These are phyloP conservation scores for Pseudogymnoascus sp. DNA, from an alignment of 2,329 filamentous ascomycete species.

Conservation along the genomic window DNA sequence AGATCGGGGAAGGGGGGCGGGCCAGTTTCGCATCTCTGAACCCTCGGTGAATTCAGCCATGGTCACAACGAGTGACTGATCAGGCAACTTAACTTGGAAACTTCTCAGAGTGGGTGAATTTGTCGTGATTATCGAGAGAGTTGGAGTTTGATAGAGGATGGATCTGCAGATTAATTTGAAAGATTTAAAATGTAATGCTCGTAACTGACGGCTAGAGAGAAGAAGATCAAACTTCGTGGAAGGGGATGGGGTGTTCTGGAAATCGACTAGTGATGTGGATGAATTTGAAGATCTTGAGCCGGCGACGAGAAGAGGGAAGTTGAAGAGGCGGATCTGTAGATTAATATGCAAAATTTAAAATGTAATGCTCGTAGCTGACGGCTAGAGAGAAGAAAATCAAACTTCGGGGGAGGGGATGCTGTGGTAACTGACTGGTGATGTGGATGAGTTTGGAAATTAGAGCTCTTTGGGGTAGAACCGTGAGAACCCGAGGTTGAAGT, in stretches of 20 bases:
- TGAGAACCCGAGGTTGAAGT: too few species aligned
- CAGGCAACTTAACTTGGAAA: neutral
- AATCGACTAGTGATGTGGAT: too few species aligned
- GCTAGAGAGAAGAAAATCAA: neutral
- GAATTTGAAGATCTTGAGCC: too few species aligned
- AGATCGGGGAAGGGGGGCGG: neutral
- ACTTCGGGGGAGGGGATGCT: neutral
- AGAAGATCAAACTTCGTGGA: neutral
- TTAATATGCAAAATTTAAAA: neutral
- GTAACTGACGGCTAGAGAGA: neutral
- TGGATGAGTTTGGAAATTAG: neutral
- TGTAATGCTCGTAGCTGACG: neutral
- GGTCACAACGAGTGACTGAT: neutral
- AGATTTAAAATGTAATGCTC: neutral
- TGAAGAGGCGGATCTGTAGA: neutral
- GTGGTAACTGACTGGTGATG: neutral
- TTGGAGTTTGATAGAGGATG: neutral
- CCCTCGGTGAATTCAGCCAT: neutral
- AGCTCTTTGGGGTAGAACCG: neutral
- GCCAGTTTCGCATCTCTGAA: slow-evolving; percentile 1
- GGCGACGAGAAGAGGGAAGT: neutral
- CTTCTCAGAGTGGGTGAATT: neutral
- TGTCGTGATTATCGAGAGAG: neutral
- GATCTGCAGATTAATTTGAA: neutral
- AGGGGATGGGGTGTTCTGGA: neutral